These are phyloP conservation scores for Solanum piurae DNA, from an alignment of 257 asterid genomes.

Conservation along the genomic window DNA sequence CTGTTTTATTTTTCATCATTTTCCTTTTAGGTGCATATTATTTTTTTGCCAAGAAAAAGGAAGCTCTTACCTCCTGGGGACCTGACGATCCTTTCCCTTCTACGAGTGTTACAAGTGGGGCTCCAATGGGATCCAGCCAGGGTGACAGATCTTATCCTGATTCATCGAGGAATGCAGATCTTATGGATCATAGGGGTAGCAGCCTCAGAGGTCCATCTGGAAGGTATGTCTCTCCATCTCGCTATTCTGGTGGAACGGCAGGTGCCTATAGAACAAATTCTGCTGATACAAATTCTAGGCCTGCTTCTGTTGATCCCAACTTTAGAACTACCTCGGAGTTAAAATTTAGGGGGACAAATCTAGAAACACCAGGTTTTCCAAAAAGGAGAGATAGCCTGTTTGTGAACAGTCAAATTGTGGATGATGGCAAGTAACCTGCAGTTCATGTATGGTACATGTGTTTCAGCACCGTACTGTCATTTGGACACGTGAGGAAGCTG, in stretches of 20 bases:
- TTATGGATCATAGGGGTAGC: conserved; percentile 49
- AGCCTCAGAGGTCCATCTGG: conserved; percentile 52
- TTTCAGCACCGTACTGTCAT: background rate
- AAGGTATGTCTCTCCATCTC: conserved; percentile 70
- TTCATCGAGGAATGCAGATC: conserved; percentile 56
- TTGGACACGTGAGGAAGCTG: background rate
- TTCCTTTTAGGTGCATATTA: conserved; percentile 89
- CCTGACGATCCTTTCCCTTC: conserved; percentile 68
- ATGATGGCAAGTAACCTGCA: conserved; percentile 37
- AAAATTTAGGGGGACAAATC: conserved; percentile 59
- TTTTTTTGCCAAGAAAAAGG: conserved; percentile 87
- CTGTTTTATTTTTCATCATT: conserved; percentile 66
- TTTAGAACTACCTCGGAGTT: conserved; percentile 45
- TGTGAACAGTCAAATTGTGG: conserved; percentile 48
- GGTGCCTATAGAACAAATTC: conserved; percentile 36
- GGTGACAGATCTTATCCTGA: conserved; percentile 49
- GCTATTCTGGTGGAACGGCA: conserved; percentile 40
- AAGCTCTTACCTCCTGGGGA: conserved; percentile 89
- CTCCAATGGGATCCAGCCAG: conserved; percentile 31
- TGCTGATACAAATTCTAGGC: conserved; percentile 38
- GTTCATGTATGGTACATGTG: background rate
- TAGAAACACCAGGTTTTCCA: conserved; percentile 39
- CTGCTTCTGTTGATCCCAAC: conserved; percentile 50
- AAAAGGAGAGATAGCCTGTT: conserved; percentile 59
- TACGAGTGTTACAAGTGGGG: conserved; percentile 32